Conservation (phyloP, 495 filamentous ascomycete species). For the Podospora anserina region DNA sequence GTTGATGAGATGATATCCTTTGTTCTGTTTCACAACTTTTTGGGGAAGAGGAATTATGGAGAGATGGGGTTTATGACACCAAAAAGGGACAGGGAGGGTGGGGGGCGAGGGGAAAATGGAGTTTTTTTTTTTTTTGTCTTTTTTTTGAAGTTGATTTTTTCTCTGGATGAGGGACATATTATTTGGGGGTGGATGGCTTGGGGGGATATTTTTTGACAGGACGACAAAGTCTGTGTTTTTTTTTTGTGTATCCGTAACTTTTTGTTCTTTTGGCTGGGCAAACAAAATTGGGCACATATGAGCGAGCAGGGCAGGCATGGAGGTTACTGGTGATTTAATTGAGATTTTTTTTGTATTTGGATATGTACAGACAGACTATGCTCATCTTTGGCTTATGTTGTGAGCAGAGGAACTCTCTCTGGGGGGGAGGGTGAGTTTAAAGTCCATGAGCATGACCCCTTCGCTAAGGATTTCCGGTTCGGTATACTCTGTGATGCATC, state of each 20-base stretch:
- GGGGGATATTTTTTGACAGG: background rate
- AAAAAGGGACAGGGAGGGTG: background rate
- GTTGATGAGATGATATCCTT: background rate
- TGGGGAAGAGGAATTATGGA: too few species aligned
- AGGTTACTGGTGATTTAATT: background rate
- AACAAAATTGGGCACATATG: background rate
- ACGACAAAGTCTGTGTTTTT: background rate
- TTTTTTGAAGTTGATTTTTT: background rate
- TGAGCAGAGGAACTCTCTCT: too few species aligned
- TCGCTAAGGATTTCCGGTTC: background rate
- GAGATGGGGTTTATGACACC: too few species aligned
- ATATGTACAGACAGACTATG: background rate
- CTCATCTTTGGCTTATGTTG: too few species aligned
- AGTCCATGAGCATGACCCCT: background rate
- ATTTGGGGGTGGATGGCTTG: background rate
- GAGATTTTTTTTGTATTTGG: slow-evolving; percentile 2
- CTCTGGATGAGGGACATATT: background rate
- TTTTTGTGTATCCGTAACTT: background rate
- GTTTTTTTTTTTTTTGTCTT: background rate
- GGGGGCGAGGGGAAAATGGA: background rate
- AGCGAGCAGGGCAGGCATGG: background rate
- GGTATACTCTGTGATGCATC: background rate
- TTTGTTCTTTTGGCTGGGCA: background rate
- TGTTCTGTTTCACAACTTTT: background rate
- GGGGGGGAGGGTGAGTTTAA: background rate